phyloP scores from a whole-genome alignment of 1,284 basidiomycete genomes.

The Sphaerobolus stellatus region DNA sequence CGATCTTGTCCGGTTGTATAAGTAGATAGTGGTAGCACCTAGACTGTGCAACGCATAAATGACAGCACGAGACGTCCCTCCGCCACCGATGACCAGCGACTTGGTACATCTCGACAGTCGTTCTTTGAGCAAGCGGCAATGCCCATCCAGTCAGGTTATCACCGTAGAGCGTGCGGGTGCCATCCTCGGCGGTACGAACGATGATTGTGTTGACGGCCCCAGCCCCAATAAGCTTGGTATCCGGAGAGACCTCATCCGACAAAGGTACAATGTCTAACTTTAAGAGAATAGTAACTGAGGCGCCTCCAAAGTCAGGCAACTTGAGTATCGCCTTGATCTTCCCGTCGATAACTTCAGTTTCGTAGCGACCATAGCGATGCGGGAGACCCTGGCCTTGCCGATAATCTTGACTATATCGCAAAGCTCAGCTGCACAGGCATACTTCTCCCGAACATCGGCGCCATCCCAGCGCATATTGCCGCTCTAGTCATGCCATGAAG shows the following conservation, averaged over 20 bases:
- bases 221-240: slow-evolving; percentile 81
- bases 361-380: slow-evolving; percentile 75
- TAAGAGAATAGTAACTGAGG: slow-evolving; percentile 93
- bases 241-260: slow-evolving; percentile 73
- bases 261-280: slow-evolving; percentile 85
- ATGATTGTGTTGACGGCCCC: slow-evolving; percentile 94
- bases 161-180: slow-evolving; percentile 62
- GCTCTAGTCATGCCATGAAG: slow-evolving; percentile 93
- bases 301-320: slow-evolving; percentile 84
- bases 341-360: slow-evolving; percentile 69
- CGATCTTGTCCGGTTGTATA: slow-evolving; percentile 79
- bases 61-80: slow-evolving; percentile 90
- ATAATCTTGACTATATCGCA: slow-evolving; percentile 95
- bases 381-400: slow-evolving; percentile 92
- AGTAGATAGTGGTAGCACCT: slow-evolving; percentile 68
- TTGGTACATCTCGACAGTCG: slow-evolving; percentile 43
- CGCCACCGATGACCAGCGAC: slow-evolving; percentile 86
- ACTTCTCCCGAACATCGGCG: slow-evolving; percentile 65
- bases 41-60: slow-evolving; percentile 82
- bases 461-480: slow-evolving; percentile 85
- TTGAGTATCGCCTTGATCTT: slow-evolving; percentile 64
- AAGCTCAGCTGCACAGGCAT: slow-evolving; percentile 59
- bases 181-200: slow-evolving; percentile 45
- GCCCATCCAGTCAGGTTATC: slow-evolving; percentile 93
- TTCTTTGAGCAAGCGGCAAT: slow-evolving; percentile 63